phyloP scores from a whole-genome alignment of 2,329 filamentous ascomycete genomes.

The Dendryphion nanum region DNA sequence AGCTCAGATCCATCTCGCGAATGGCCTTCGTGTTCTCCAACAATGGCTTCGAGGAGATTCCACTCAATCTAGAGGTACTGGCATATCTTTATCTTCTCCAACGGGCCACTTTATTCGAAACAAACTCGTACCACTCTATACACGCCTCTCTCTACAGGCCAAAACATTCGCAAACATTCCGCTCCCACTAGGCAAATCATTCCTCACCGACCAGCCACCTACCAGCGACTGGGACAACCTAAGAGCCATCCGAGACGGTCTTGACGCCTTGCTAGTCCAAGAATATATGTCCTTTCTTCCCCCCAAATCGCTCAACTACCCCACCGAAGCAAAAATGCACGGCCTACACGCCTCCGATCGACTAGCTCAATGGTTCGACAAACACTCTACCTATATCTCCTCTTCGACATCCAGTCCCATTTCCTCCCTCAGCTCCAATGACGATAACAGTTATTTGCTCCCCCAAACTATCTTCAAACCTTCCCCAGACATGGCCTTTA shows the following conservation, averaged over 20 bases:
- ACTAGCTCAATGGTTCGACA: neutral
- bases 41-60: neutral
- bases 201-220: neutral
- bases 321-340: neutral
- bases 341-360: too few species aligned
- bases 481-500: neutral
- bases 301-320: neutral
- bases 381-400: neutral
- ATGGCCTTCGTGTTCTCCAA: neutral
- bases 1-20: neutral
- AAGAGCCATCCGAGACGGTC: neutral
- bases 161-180: constrained; percentile 1
- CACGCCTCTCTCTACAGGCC: constrained; percentile 5
- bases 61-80: neutral
- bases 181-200: neutral
- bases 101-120: constrained; percentile 5
- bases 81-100: too few species aligned
- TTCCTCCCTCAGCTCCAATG: too few species aligned
- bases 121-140: constrained; percentile 4
- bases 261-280: neutral
- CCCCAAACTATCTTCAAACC: neutral
- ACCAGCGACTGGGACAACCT: neutral
- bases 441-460: too few species aligned
- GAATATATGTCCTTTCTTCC: neutral
- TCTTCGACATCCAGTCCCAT: neutral